A percentile compares a stretch with the other conserved stretches of the same genome.
Conservation (phyloP, 441 rosid genomes). For the Rhodomyrtus psidioides region DNA sequence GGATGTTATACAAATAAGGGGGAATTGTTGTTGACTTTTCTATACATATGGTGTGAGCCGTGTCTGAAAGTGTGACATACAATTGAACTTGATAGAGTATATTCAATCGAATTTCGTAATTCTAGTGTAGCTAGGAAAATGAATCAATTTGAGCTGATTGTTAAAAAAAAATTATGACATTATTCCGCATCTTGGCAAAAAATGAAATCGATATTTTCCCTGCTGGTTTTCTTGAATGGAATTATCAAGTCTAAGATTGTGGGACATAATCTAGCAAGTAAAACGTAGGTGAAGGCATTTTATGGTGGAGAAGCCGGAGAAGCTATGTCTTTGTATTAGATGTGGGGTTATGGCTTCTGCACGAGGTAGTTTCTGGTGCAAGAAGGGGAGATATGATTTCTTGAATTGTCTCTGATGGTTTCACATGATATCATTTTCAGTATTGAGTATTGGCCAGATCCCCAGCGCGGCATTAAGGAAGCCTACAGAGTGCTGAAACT, state of each 20-base stretch:
- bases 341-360: neutral
- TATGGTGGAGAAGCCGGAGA: neutral
- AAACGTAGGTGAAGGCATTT: neutral
- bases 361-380: neutral
- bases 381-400: neutral
- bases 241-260: neutral
- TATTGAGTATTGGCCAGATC: conserved; percentile 99
- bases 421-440: conserved; percentile 23
- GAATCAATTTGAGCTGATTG: neutral
- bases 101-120: neutral
- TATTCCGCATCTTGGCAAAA: neutral
- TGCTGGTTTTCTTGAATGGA: neutral
- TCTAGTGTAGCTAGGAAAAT: neutral
- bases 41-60: neutral
- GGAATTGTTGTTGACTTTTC: neutral
- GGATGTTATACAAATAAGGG: neutral
- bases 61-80: neutral
- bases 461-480: conserved; percentile 88
- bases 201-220: neutral
- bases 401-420: conserved; percentile 4
- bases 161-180: neutral
- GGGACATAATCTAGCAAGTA: neutral
- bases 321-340: neutral
- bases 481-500: conserved; percentile 89
- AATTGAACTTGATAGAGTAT: neutral